Base-by-base conservation (phyloP, 2,329 filamentous ascomycete genomes). In the Chrysosporium keratinophilum region DNA sequence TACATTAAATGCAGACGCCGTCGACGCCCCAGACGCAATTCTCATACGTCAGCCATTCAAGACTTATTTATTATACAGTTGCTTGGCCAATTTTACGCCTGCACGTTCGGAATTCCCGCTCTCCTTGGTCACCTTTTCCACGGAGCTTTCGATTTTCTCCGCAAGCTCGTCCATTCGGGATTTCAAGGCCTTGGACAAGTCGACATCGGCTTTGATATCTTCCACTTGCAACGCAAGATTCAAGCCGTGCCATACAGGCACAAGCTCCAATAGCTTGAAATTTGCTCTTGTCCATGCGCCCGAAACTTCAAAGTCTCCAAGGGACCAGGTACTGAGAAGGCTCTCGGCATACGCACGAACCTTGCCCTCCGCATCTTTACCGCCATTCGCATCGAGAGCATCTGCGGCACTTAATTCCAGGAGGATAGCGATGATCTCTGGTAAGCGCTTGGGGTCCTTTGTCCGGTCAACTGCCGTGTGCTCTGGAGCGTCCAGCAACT, bases 101-200 rank as follows among this genome's bases (percentile, higher is more conserved):
- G 35, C 46, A 20, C 33, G 23, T 5, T 52, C 52, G 5, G 37
- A 17, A 10, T n/a, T 42, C 2, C 40, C 28, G 20, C 52, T 35
- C 12, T 52, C 34, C 19, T 46, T 40, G 5, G 35, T 53, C 5
- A 54, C 57, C 11, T 50, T 41, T 15, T 58, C 50, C 11, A 54
- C 50, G 7, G 58, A 39, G 50, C 76, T 74, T 41, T 76, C 74
- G 45, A 82, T 73, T 43, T 81, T 75, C 62, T 73, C 76, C 35
- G 75, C 76, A 17, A 87, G 72, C 57, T 79, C 60, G 15, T 59
- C 56, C 31, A 65, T 55, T 5, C 61, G 57, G 6, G 53, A 55
- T 55, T 61, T 61, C 50, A 71, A 56, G 11, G 54, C 50, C 10
- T 57, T 46, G 5, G 57, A 50, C 45, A 72, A 50, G 3, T 57